These are phyloP conservation scores for Geoglossum cookeanum DNA, from an alignment of 2,329 filamentous ascomycete genomes.

Conservation along the genomic window DNA sequence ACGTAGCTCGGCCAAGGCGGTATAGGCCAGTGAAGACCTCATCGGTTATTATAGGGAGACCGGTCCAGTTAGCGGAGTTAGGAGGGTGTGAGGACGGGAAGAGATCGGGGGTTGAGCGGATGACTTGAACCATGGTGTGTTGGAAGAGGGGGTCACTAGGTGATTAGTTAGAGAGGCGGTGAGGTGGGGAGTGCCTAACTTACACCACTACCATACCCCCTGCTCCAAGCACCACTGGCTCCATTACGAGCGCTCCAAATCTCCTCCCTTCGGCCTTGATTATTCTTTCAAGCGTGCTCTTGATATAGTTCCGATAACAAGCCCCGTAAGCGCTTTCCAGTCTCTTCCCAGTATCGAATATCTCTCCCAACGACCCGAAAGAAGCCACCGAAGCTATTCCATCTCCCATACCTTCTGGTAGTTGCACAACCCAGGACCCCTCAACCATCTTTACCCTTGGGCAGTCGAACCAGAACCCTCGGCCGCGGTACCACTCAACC, in stretches of 20 bases:
- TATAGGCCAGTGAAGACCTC: constrained; percentile 80
- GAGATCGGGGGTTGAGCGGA: constrained; percentile 38
- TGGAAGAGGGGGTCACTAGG: constrained; percentile 64
- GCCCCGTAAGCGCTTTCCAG: constrained; percentile 25
- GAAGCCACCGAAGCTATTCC: constrained; percentile 26
- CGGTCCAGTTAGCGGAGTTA: constrained; percentile 34
- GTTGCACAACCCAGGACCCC: constrained; percentile 45
- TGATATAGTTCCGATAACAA: constrained; percentile 43
- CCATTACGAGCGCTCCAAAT: constrained; percentile 62
- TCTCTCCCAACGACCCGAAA: constrained; percentile 30
- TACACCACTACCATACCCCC: constrained; percentile 69
- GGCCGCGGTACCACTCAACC: constrained; percentile 69
- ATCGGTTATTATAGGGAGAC: constrained; percentile 64
- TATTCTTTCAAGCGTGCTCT: constrained; percentile 32
- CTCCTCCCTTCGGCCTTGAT: constrained; percentile 34
- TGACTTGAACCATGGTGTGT: constrained; percentile 44
- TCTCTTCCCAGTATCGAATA: constrained; percentile 41
- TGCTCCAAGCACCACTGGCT: constrained; percentile 62
- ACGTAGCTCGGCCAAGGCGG: constrained; percentile 53
- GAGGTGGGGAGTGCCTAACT: constrained; percentile 17
- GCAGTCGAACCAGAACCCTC: constrained; percentile 66
- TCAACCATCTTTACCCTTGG: constrained; percentile 48
- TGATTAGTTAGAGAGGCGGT: background rate
- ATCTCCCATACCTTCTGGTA: constrained; percentile 30
- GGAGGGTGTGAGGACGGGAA: constrained; percentile 24